These are phyloP conservation scores for Colletotrichum kahawae DNA, from an alignment of 2,329 filamentous ascomycete genomes.

Conservation along the genomic window DNA sequence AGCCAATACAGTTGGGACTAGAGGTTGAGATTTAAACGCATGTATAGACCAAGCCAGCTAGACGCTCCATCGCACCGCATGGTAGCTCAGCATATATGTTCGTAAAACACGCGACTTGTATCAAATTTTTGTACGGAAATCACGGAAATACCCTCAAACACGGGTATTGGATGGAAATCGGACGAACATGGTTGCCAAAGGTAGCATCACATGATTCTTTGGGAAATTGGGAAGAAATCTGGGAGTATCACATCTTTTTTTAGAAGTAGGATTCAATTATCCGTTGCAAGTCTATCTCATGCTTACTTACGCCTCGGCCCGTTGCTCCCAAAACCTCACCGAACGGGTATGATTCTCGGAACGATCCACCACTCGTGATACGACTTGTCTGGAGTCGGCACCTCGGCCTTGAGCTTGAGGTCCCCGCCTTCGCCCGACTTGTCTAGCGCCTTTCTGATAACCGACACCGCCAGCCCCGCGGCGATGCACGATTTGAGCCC, in stretches of 20 bases:
- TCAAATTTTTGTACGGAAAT: conserved; percentile 2
- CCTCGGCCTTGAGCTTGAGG: conserved; percentile 52
- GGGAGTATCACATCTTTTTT: not conserved
- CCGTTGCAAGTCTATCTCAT: not conserved
- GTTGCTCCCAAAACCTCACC: not conserved
- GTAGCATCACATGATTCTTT: conserved; percentile 4
- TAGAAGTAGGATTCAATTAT: not conserved
- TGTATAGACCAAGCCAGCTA: conserved; percentile 11
- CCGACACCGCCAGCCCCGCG: conserved; percentile 67
- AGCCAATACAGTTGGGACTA: not conserved
- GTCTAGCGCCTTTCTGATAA: conserved; percentile 61
- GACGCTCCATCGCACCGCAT: not conserved
- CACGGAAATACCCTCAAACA: not conserved
- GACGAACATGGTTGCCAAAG: not conserved
- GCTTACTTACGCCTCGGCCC: not conserved
- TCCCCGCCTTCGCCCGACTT: conserved; percentile 29
- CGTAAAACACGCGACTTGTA: not conserved
- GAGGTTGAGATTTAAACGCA: not conserved
- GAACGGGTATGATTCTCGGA: conserved; percentile 47
- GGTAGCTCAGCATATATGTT: conserved; percentile 5
- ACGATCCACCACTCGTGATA: conserved; percentile 73
- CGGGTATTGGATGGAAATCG: not conserved
- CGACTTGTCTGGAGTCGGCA: conserved; percentile 56
- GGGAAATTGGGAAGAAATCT: not conserved
- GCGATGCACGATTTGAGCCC: conserved; percentile 74